Percentiles rank a stretch among this genome's conserved stretches.
phyloP scores from a whole-genome alignment of 306 rosid species.

The Prunus armeniaca region DNA sequence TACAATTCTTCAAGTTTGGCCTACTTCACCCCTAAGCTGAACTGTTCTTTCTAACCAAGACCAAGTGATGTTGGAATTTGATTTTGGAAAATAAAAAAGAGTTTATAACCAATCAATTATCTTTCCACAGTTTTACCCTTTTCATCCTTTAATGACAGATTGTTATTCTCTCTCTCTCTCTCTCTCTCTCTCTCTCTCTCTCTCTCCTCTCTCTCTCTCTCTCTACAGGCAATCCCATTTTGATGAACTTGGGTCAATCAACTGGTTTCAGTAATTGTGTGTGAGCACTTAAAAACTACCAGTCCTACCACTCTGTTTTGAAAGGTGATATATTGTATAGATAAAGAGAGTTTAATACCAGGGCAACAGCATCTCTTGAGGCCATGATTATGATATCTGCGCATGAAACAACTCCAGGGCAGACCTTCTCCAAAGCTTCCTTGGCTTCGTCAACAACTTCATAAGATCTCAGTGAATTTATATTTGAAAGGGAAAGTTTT shows the following conservation, averaged over 20 bases:
- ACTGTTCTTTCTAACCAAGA: neutral
- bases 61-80: neutral
- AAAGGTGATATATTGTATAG: neutral
- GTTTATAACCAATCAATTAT: no score
- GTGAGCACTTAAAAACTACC: no score
- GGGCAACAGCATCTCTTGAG: slow-evolving; percentile 76
- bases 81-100: neutral
- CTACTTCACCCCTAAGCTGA: neutral
- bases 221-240: no score
- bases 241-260: no score
- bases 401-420: slow-evolving; percentile 83
- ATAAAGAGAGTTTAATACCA: slow-evolving; percentile 30
- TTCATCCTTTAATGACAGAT: no score
- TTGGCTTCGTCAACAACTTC: slow-evolving; percentile 75
- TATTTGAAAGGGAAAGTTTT: slow-evolving; percentile 69
- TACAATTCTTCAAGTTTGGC: no score
- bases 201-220: no score
- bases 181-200: no score
- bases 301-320: neutral
- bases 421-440: slow-evolving; percentile 54
- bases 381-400: slow-evolving; percentile 90
- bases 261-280: no score
- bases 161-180: no score
- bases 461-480: slow-evolving; percentile 74
- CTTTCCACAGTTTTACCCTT: no score